Evolutionary conservation across 768 basidiomycete genomes (phyloP), one percentile per base, ranked within the genome.

Genomic region (Amanita phalloides): DNA sequence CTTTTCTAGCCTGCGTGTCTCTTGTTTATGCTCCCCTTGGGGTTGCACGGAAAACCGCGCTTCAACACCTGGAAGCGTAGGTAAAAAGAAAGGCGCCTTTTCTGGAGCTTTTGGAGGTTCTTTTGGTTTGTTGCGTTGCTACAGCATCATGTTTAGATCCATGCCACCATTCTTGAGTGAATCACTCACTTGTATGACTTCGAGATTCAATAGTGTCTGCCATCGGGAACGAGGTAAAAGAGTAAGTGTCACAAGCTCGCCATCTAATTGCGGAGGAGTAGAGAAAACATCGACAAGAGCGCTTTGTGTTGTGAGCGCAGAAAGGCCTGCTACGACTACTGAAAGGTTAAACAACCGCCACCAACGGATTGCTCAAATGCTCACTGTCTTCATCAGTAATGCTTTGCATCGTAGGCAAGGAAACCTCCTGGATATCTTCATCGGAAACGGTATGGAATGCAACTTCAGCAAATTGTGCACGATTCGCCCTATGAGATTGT

Each of bases 51-150:
- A 86, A 64, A 97, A 95, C 14, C 90, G 78, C 14, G 81, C 75
- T 53, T 94, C 90, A 9, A 92, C 78, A 9, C 93, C 95, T 3
- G 88, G 85, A 9, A 97, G 68, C 1, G 93, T 91, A 20, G 95
- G 96, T 13, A 99, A 71, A 74, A 98, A 99, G 74, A 99, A 99
- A 0, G 96, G 96, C 1, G 93, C 95, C 54, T 90, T 79, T 68
- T 97, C 95, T 10, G 91, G 90, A 23, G 85, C 87, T 66, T 98
- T 97, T 6, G 93, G 92, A 0, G 93, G 81, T 56, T 96, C 94
- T 66, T 87, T 92, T 10, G 96, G 93, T 72, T 94, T 96, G 65
- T 98, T 98, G 50, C 96, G 84, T 77, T 88, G 86, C 86, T 95
- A 54, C 38, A 43, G n/a, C 14, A 9, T 49, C 14, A 8, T 49